Conservation (phyloP, 805 yeast species). For the Dipodascus albidus region DNA sequence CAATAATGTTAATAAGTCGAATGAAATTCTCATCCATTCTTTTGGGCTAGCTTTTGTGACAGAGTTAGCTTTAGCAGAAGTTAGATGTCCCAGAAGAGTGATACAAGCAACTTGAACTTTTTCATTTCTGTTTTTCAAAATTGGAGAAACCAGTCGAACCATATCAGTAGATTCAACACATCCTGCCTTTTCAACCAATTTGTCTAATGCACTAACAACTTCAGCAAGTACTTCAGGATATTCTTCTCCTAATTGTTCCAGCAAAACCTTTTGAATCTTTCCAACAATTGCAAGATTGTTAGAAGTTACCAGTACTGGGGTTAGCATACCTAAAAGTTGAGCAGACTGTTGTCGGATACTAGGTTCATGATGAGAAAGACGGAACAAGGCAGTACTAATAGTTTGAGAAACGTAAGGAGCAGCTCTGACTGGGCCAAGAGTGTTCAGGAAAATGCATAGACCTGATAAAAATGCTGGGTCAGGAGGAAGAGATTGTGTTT, state of each 20-base stretch:
- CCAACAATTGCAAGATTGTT: conserved; percentile 50
- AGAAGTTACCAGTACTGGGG: conserved; percentile 56
- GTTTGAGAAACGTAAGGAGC: conserved; percentile 65
- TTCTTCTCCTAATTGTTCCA: conserved; percentile 89
- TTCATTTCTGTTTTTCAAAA: conserved; percentile 78
- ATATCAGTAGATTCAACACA: conserved; percentile 63
- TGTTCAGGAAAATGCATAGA: conserved; percentile 49
- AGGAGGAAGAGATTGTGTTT: conserved; percentile 51
- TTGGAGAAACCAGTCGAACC: conserved; percentile 83
- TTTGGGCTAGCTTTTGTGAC: conserved; percentile 53
- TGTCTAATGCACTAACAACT: conserved; percentile 55
- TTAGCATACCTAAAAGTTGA: conserved; percentile 54
- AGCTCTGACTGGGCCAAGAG: conserved; percentile 46
- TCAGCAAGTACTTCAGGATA: conserved; percentile 91
- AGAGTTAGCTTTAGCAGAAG: conserved; percentile 65
- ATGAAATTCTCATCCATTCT: conserved; percentile 96
- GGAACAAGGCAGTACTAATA: conserved; percentile 57
- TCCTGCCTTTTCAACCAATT: conserved; percentile 51
- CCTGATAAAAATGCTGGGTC: conserved; percentile 47
- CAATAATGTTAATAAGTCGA: conserved; percentile 79
- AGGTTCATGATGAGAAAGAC: conserved; percentile 59
- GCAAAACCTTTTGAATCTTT: conserved; percentile 63
- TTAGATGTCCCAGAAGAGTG: conserved; percentile 69
- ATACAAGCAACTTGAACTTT: conserved; percentile 82
- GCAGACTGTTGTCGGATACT: conserved; percentile 78